These are phyloP conservation scores for Gossypium mustelinum DNA, from an alignment of 345 rosid genomes.

Conservation along the genomic window DNA sequence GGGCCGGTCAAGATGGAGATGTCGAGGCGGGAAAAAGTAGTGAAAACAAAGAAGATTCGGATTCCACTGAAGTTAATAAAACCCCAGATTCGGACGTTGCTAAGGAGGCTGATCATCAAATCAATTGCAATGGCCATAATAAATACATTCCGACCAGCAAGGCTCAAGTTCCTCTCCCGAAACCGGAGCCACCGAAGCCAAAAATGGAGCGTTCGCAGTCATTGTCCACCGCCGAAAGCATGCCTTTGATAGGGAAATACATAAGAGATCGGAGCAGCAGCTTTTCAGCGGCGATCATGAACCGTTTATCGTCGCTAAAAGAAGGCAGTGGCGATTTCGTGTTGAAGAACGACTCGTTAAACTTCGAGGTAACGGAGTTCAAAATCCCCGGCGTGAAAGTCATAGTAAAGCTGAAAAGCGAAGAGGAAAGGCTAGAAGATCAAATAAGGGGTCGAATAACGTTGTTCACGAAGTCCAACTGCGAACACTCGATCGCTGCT, in stretches of 20 bases:
- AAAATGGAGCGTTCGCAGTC: slow-evolving; percentile 28
- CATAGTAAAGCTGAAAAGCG: slow-evolving; percentile 49
- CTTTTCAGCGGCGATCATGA: slow-evolving; percentile 52
- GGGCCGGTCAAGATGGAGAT: neutral
- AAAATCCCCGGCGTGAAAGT: slow-evolving; percentile 74
- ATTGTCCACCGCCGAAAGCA: slow-evolving; percentile 27
- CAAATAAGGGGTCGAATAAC: slow-evolving; percentile 50
- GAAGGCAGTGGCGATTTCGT: slow-evolving; percentile 13
- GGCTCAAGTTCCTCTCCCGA: slow-evolving; percentile 68
- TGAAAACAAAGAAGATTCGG: neutral
- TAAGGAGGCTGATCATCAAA: neutral
- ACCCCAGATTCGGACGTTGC: slow-evolving; percentile 13
- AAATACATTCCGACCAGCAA: slow-evolving; percentile 23
- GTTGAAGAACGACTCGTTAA: slow-evolving; percentile 7
- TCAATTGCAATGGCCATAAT: slow-evolving; percentile 7
- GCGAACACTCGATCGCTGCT: slow-evolving; percentile 77
- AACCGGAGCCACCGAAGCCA: slow-evolving; percentile 52
- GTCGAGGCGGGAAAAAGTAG: neutral
- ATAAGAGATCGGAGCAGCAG: slow-evolving; percentile 57
- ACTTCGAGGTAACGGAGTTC: slow-evolving; percentile 56
- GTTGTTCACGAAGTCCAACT: slow-evolving; percentile 74
- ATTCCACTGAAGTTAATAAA: neutral
- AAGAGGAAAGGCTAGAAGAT: slow-evolving; percentile 21
- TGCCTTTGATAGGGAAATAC: slow-evolving; percentile 50
- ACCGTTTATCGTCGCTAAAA: slow-evolving; percentile 35